These are phyloP conservation scores for Volvox reticuliferus DNA, from an alignment of 139 green algal genomes.

Conservation along the genomic window DNA sequence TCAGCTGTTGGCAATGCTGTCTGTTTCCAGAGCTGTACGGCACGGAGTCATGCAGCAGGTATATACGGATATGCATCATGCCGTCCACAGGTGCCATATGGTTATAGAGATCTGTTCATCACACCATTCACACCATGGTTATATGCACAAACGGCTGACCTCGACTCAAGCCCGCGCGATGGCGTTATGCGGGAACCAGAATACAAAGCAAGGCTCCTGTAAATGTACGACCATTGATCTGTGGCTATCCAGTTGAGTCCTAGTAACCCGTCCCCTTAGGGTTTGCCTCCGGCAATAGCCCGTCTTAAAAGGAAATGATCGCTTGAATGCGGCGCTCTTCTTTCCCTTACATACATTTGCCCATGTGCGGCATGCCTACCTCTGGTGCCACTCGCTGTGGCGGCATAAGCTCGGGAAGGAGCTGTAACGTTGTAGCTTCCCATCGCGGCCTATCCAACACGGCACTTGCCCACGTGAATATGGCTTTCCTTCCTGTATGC, in stretches of 20 bases:
- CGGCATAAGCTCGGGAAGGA: too few species aligned
- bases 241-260: too few species aligned
- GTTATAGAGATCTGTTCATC: not conserved
- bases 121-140: not conserved
- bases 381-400: too few species aligned
- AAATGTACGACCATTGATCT: not conserved
- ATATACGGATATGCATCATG: not conserved
- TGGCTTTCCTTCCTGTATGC: not conserved
- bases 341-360: too few species aligned
- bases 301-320: too few species aligned
- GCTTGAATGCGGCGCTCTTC: too few species aligned
- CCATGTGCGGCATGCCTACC: too few species aligned
- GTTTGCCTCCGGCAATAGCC: too few species aligned
- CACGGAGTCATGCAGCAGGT: not conserved
- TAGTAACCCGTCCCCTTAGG: too few species aligned
- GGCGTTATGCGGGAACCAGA: not conserved
- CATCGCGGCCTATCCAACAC: too few species aligned
- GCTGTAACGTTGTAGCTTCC: too few species aligned
- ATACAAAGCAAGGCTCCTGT: not conserved
- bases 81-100: not conserved
- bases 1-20: constrained; percentile 20
- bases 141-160: not conserved
- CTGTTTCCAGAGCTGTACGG: constrained; percentile 1
- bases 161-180: not conserved
- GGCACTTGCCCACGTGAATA: too few species aligned